These are phyloP conservation scores for Colletotrichum tropicale DNA, from an alignment of 2,329 filamentous ascomycete genomes.

Conservation along the genomic window DNA sequence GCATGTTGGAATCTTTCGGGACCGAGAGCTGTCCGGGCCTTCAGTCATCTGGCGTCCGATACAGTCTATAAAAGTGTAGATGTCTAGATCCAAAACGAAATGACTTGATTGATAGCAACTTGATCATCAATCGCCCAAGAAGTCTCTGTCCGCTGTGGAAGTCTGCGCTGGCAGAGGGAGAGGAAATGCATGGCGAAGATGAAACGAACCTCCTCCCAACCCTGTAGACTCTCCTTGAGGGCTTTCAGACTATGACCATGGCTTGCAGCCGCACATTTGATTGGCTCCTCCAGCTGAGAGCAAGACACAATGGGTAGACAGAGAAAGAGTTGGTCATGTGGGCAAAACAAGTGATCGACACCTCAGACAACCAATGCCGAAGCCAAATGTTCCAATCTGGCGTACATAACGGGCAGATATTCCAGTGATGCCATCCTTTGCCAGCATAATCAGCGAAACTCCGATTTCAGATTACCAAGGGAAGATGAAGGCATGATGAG, in stretches of 20 bases:
- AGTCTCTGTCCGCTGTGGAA: no score
- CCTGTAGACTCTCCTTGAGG: rapidly evolving
- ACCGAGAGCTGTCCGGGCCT: no score
- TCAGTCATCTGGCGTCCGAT: not conserved
- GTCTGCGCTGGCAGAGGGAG: no score
- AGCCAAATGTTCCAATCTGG: not conserved
- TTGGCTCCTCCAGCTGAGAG: not conserved
- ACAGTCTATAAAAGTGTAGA: rapidly evolving
- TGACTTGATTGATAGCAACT: no score
- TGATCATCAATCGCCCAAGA: no score
- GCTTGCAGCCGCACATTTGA: not conserved
- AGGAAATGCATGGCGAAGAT: not conserved
- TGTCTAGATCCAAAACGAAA: rapidly evolving
- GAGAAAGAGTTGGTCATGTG: not conserved
- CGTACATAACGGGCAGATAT: no score
- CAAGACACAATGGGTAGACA: not conserved
- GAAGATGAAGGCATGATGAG: not conserved
- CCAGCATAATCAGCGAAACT: no score
- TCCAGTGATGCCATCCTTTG: no score
- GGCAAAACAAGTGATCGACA: not conserved
- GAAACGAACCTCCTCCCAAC: not conserved
- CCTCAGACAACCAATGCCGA: not conserved
- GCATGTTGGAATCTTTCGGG: not conserved
- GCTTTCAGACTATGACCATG: not conserved
- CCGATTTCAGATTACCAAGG: rapidly evolving